phyloP scores from a whole-genome alignment of 1,284 basidiomycete genomes.

The Austroboletus novae-zelandiae region DNA sequence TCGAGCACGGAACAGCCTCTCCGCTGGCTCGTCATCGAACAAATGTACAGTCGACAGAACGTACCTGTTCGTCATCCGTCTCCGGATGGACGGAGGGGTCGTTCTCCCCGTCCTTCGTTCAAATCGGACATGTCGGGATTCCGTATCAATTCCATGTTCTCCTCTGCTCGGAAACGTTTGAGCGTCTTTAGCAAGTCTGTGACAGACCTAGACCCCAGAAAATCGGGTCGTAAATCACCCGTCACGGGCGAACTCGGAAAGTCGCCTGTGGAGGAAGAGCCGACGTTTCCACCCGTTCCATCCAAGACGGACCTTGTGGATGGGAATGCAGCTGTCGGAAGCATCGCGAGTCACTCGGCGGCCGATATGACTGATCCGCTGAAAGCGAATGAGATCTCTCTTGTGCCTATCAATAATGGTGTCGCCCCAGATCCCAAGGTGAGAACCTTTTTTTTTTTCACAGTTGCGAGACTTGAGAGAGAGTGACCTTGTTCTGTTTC shows the following conservation, averaged over 20 bases:
- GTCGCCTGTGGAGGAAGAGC: conserved; percentile 50
- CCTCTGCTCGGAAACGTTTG: conserved; percentile 53
- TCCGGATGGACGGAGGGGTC: conserved; percentile 28
- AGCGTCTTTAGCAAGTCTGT: conserved; percentile 48
- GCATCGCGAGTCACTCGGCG: conserved; percentile 6
- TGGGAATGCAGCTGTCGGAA: conserved; percentile 11
- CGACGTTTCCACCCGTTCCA: conserved; percentile 5
- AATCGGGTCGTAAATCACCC: conserved; percentile 36
- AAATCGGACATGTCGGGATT: conserved; percentile 41
- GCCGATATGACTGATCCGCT: conserved; percentile 8
- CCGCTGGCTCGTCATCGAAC: conserved; percentile 66
- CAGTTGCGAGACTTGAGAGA: not conserved
- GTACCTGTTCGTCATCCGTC: conserved; percentile 20
- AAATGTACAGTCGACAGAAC: conserved; percentile 41
- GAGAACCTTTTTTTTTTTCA: not conserved
- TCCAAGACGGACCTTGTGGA: conserved; percentile 7
- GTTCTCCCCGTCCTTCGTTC: conserved; percentile 52
- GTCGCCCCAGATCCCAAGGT: conserved; percentile 13
- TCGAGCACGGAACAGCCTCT: conserved; percentile 28
- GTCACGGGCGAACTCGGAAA: conserved; percentile 67
- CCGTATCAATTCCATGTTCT: conserved; percentile 39
- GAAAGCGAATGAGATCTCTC: conserved; percentile 4
- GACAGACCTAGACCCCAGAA: conserved; percentile 28
- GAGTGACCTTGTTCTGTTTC: conserved; percentile 9
- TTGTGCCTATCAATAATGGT: not conserved